phyloP scores from a whole-genome alignment of 805 yeast species.

The Kazachstania taianensis region DNA sequence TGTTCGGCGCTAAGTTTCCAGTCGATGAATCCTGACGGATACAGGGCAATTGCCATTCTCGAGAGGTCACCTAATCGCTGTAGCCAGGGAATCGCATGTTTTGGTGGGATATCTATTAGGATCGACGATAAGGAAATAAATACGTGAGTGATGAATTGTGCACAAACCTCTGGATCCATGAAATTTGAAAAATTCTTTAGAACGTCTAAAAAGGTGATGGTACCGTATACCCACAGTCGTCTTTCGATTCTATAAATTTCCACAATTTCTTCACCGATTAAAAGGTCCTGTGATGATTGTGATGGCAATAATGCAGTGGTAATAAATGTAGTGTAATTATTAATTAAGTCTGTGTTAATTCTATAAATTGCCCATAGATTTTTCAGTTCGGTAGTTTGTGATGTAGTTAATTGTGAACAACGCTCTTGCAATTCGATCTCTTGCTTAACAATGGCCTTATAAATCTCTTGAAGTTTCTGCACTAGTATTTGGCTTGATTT shows the following conservation, averaged over 20 bases:
- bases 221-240: conserved; percentile 78
- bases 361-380: conserved; percentile 66
- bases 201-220: conserved; percentile 70
- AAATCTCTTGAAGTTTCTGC: conserved; percentile 62
- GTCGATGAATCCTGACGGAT: conserved; percentile 69
- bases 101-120: conserved; percentile 30
- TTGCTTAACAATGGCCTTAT: conserved; percentile 54
- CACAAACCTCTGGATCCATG: conserved; percentile 68
- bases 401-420: conserved; percentile 50
- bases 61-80: conserved; percentile 81
- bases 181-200: conserved; percentile 65
- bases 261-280: conserved; percentile 58
- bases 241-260: conserved; percentile 70
- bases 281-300: conserved; percentile 36
- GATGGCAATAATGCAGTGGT: conserved; percentile 65
- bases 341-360: conserved; percentile 52
- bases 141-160: conserved; percentile 63
- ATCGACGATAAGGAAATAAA: conserved; percentile 42
- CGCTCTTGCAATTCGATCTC: conserved; percentile 64
- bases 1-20: conserved; percentile 78
- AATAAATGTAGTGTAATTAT: conserved; percentile 62
- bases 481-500: conserved; percentile 43
- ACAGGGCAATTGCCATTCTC: conserved; percentile 79
- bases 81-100: conserved; percentile 45
- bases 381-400: conserved; percentile 46